Percentiles rank a stretch among this genome's conserved stretches.
Conservation (phyloP, 2,329 filamentous ascomycete genomes). For the Cladosporium velox region DNA sequence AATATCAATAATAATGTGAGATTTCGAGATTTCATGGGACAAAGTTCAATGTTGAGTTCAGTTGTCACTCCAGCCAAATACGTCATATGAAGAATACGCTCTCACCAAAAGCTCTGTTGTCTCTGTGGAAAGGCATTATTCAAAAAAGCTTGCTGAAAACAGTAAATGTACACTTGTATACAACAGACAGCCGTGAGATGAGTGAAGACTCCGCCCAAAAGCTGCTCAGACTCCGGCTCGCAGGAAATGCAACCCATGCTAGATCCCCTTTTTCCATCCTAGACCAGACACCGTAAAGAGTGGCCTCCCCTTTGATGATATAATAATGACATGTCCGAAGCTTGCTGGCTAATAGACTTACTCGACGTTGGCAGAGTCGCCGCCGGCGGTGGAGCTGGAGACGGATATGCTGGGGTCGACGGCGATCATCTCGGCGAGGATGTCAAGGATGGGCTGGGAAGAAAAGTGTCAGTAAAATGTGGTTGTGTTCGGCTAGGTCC, state of each 20-base stretch:
- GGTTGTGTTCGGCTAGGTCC: too few relatives aligned
- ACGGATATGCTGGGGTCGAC: slow-evolving; percentile 67
- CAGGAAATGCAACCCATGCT: slow-evolving; percentile 19
- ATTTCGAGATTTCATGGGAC: background rate
- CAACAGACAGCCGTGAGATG: slow-evolving; percentile 16
- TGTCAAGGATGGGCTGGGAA: slow-evolving; percentile 79
- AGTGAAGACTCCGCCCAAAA: slow-evolving; percentile 1
- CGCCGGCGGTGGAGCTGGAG: slow-evolving; percentile 31
- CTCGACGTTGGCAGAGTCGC: slow-evolving; percentile 19
- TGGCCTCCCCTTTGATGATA: background rate
- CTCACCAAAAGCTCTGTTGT: background rate
- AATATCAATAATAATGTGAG: too few relatives aligned
- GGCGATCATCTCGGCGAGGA: slow-evolving; percentile 97
- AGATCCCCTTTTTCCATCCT: slow-evolving; percentile 1
- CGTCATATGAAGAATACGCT: background rate
- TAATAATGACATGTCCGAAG: slow-evolving; percentile 10
- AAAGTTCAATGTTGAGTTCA: background rate
- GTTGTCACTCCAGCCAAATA: background rate
- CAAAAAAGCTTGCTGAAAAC: slow-evolving; percentile 11
- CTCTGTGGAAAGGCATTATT: background rate
- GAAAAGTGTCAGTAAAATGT: slow-evolving; percentile 24
- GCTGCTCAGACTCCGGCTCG: slow-evolving; percentile 16
- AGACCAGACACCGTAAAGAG: background rate
- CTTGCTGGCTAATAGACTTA: background rate
- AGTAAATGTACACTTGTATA: slow-evolving; percentile 22